Conservation (phyloP, 1,284 basidiomycete species). For the Entoloma clypeatum region DNA sequence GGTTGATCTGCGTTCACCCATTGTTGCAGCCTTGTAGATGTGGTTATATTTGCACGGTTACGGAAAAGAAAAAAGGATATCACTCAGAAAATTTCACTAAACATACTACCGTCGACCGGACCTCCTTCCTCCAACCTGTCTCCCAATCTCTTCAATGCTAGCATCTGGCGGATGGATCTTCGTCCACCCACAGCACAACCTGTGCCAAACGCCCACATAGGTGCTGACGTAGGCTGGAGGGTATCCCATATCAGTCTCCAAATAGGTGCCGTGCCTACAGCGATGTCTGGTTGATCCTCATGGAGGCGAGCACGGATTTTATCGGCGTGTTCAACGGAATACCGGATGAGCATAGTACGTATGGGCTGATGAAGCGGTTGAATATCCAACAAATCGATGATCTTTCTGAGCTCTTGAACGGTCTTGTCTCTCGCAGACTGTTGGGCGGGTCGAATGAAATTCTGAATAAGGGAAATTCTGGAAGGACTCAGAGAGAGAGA, state of each 20-base stretch:
- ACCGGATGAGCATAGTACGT: constrained; percentile 13
- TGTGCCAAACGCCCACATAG: constrained; percentile 9
- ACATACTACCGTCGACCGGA: constrained; percentile 15
- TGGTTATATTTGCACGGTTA: no score
- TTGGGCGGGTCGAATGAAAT: constrained; percentile 1
- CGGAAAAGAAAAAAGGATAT: no score
- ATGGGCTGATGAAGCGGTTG: constrained; percentile 16
- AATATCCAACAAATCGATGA: constrained; percentile 13
- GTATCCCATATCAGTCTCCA: no score
- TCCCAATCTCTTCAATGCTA: constrained; percentile 16
- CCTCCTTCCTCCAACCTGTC: constrained; percentile 16
- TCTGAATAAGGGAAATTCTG: background rate
- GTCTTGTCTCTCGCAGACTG: constrained; percentile 1
- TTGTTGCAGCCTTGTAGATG: no score
- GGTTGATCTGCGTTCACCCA: no score
- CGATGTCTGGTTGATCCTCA: constrained; percentile 4
- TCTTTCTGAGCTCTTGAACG: constrained; percentile 10
- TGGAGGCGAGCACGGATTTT: constrained; percentile 1
- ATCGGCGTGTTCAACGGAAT: constrained; percentile 3
- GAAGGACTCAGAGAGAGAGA: no score
- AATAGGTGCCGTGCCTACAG: no score
- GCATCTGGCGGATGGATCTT: constrained; percentile 14
- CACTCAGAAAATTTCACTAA: no score
- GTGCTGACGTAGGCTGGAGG: no score
- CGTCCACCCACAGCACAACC: constrained; percentile 11